phyloP scores from a whole-genome alignment of 2,329 filamentous ascomycete species.

The Diaporthe citriasiana region DNA sequence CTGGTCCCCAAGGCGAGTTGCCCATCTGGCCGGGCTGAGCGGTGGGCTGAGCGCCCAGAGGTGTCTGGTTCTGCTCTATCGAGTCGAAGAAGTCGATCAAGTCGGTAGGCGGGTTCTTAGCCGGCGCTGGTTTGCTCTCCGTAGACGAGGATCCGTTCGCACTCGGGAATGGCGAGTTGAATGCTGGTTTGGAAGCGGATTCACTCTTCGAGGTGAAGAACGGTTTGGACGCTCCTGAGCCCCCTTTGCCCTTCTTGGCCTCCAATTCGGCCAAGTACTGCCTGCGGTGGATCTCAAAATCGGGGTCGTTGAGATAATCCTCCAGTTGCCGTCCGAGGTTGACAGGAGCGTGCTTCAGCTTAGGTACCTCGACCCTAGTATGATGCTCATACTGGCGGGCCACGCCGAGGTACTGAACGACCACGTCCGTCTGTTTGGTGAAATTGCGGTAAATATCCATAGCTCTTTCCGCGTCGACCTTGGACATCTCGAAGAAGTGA shows the following conservation, averaged over 20 bases:
- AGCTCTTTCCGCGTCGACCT: constrained; percentile 90
- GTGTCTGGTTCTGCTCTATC: constrained; percentile 86
- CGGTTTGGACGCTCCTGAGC: constrained; percentile 52
- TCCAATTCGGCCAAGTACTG: constrained; percentile 94
- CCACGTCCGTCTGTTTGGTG: constrained; percentile 90
- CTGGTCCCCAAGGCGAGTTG: constrained; percentile 42
- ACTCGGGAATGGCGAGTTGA: constrained; percentile 59
- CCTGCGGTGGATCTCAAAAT: constrained; percentile 93
- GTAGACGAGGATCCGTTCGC: constrained; percentile 52
- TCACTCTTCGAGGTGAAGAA: constrained; percentile 55
- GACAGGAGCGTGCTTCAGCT: constrained; percentile 96
- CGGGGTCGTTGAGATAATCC: constrained; percentile 93
- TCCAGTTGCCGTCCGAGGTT: constrained; percentile 91
- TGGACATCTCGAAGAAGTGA: constrained; percentile 98
- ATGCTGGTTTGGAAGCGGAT: constrained; percentile 52
- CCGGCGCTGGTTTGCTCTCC: constrained; percentile 49
- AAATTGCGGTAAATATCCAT: constrained; percentile 94
- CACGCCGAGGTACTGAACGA: constrained; percentile 89
- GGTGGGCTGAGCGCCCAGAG: constrained; percentile 67
- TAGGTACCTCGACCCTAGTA: constrained; percentile 93
- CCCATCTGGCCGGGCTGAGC: constrained; percentile 49
- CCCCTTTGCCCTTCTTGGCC: constrained; percentile 68
- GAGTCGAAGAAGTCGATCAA: constrained; percentile 96
- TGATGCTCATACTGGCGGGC: constrained; percentile 93
- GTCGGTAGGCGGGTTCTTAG: constrained; percentile 79